A percentile compares a stretch with the other conserved stretches of the same genome.
Evolutionary conservation across 495 filamentous ascomycete species (phyloP).

Genomic region (Parmelia sp.): DNA sequence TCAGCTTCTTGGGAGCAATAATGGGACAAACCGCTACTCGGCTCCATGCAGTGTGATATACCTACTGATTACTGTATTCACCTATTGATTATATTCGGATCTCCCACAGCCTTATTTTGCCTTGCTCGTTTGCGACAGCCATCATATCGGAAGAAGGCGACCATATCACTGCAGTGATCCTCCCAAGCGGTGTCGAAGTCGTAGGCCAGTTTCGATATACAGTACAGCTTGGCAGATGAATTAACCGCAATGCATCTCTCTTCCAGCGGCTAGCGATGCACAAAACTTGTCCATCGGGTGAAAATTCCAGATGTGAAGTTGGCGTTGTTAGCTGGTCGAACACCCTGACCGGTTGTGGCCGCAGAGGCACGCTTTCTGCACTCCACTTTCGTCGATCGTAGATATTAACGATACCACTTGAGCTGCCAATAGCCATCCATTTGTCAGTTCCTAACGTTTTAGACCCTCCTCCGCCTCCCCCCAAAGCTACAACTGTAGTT

Average conservation of each 20-base stretch:
- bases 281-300: constrained; percentile 81
- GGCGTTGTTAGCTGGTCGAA: constrained; percentile 85
- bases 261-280: constrained; percentile 79
- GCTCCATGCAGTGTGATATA: not conserved
- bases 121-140: constrained; percentile 79
- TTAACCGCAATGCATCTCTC: constrained; percentile 78
- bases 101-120: constrained; percentile 83
- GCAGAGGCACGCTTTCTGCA: constrained; percentile 44
- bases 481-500: constrained; percentile 72
- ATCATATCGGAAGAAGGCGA: constrained; percentile 62
- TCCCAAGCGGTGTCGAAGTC: constrained; percentile 75
- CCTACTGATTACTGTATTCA: no score
- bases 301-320: constrained; percentile 68
- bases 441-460: constrained; percentile 66
- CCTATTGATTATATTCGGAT: constrained; percentile 49
- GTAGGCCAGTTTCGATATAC: constrained; percentile 98
- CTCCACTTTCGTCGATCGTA: constrained; percentile 73
- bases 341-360: constrained; percentile 60
- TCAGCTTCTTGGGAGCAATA: not conserved
- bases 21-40: not conserved
- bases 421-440: constrained; percentile 82
- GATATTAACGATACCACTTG: constrained; percentile 81
- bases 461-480: constrained; percentile 52
- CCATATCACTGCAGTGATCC: constrained; percentile 74
- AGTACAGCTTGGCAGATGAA: constrained; percentile 85